phyloP scores from a whole-genome alignment of 208 protist species.

The Acanthamoeba culbertsoni region DNA sequence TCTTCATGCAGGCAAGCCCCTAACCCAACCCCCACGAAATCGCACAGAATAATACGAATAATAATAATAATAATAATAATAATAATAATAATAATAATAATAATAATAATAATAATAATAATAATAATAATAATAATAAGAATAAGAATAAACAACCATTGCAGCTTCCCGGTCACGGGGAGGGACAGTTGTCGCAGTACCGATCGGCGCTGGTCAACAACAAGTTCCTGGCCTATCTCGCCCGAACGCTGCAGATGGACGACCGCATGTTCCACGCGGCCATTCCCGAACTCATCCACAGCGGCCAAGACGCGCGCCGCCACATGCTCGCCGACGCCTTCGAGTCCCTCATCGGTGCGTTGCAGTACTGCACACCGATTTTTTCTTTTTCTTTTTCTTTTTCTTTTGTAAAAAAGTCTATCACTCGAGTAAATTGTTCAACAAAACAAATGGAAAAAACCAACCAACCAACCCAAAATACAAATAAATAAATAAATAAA shows the following conservation, averaged over 20 bases:
- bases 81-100: too few species aligned
- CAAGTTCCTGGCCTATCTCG: neutral
- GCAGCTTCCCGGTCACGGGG: neutral
- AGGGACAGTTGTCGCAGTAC: neutral
- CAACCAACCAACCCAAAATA: too few species aligned
- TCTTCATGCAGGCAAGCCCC: neutral
- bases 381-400: neutral
- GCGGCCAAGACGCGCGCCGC: neutral
- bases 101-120: too few species aligned
- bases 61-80: too few species aligned
- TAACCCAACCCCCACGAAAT: neutral
- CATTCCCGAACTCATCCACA: neutral
- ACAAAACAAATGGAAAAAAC: too few species aligned
- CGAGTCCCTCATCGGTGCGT: neutral
- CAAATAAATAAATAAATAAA: too few species aligned
- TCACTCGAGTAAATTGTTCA: too few species aligned
- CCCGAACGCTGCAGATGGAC: neutral
- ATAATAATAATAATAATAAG: too few species aligned
- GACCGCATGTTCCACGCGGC: neutral
- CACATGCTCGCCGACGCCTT: conserved; percentile 19
- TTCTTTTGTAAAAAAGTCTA: neutral
- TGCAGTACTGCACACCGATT: neutral
- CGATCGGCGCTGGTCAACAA: conserved; percentile 21
- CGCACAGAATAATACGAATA: neutral
- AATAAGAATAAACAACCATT: too few species aligned